phyloP scores from a whole-genome alignment of 768 basidiomycete genomes.

The Rhizopogon roseolus region DNA sequence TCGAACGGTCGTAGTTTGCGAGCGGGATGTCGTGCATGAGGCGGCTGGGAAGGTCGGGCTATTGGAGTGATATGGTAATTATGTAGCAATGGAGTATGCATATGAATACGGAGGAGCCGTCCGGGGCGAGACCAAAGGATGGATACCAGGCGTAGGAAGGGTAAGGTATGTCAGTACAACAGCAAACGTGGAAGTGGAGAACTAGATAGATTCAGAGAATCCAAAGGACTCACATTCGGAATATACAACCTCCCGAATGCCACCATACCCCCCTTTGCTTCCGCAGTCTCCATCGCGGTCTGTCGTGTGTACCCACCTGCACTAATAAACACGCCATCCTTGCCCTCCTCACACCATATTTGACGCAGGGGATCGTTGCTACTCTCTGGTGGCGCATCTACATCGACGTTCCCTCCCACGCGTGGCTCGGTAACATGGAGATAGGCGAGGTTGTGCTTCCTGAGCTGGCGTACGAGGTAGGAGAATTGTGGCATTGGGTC shows the following conservation, averaged over 20 bases:
- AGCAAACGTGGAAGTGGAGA: background rate
- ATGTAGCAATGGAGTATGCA: no score
- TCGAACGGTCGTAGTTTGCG: slow-evolving; percentile 17
- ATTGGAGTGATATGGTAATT: background rate
- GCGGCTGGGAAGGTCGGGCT: slow-evolving; percentile 33
- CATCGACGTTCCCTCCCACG: slow-evolving; percentile 6
- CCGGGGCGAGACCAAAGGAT: background rate
- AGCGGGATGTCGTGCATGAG: slow-evolving; percentile 23
- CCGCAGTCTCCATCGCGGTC: background rate
- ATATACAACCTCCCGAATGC: slow-evolving; percentile 6
- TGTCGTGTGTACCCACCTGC: slow-evolving; percentile 3
- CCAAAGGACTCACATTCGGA: background rate
- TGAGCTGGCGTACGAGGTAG: slow-evolving; percentile 25
- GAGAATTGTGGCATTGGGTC: slow-evolving; percentile 34
- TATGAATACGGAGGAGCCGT: no score
- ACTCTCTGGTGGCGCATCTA: slow-evolving; percentile 4
- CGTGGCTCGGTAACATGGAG: slow-evolving; percentile 35
- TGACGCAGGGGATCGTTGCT: slow-evolving; percentile 22
- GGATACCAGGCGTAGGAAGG: background rate
- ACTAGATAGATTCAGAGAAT: background rate
- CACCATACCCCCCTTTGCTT: slow-evolving; percentile 1
- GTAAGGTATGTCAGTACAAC: background rate
- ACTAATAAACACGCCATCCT: background rate
- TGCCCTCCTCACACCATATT: slow-evolving; percentile 16
- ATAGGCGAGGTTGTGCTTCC: slow-evolving; percentile 32